Evolutionary conservation across 192 early-diverging fungal species (phyloP).

Genomic region (Oehlia diaphana): DNA sequence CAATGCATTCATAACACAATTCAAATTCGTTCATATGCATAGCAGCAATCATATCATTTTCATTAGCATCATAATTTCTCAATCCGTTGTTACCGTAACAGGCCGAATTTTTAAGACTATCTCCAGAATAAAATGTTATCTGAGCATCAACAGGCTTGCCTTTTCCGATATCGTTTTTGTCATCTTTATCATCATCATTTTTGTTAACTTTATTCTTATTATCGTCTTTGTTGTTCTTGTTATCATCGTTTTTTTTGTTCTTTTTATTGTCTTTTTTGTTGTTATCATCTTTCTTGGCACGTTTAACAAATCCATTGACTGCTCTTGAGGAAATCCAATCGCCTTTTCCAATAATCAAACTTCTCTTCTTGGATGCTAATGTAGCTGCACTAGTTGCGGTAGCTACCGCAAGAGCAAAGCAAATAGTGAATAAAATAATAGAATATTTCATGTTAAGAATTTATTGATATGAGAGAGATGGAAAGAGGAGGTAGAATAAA

Average conservation of each 20-base stretch:
- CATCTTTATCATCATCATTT: not conserved
- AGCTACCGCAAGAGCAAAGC: not conserved
- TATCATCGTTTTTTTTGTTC: too few species aligned
- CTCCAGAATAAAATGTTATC: conserved; percentile 32
- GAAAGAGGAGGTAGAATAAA: too few species aligned
- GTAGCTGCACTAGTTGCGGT: not conserved
- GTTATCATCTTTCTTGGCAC: not conserved
- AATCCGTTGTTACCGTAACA: conserved; percentile 43
- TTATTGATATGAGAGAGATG: too few species aligned
- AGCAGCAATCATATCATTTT: conserved; percentile 41
- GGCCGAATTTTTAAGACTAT: conserved; percentile 43
- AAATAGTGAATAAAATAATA: not conserved
- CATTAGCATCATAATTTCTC: conserved; percentile 34
- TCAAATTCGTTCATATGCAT: conserved; percentile 29
- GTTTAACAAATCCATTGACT: not conserved
- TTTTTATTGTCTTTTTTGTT: too few species aligned
- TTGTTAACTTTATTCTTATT: too few species aligned
- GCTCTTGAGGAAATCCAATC: not conserved
- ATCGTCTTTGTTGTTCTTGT: not conserved
- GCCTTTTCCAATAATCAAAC: not conserved
- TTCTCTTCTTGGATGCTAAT: not conserved
- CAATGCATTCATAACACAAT: conserved; percentile 16
- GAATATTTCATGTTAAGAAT: not conserved
- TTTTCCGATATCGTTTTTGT: too few species aligned
- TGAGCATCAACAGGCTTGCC: conserved; percentile 5